A percentile compares a stretch with the other conserved stretches of the same genome.
Conservation (phyloP, 371 early-diverging fungal genomes). For the Mortierella sp. region DNA sequence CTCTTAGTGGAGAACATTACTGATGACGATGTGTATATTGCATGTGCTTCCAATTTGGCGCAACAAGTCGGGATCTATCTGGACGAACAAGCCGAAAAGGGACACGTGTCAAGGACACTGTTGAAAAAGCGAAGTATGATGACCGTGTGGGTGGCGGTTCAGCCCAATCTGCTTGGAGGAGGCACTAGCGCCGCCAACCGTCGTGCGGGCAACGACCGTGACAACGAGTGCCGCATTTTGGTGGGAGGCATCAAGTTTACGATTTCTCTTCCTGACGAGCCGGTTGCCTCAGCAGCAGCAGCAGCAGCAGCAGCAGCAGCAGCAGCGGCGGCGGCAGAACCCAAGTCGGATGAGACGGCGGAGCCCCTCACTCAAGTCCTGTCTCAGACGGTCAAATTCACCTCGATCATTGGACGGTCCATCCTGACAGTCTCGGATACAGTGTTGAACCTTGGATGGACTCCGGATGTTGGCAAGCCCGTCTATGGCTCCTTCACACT, state of each 20-base stretch:
- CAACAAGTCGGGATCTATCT: constrained; percentile 86
- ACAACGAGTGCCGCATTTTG: constrained; percentile 75
- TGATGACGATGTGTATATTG: constrained; percentile 70
- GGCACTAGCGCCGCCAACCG: constrained; percentile 31
- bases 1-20: constrained; percentile 78
- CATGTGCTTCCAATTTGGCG: constrained; percentile 81
- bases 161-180: constrained; percentile 72
- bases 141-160: constrained; percentile 84
- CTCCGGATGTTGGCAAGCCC: constrained; percentile 60
- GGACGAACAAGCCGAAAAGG: constrained; percentile 74
- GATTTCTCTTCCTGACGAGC: constrained; percentile 66
- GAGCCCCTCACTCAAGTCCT: constrained; percentile 55
- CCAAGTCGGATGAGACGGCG: constrained; percentile 7
- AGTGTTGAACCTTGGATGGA: constrained; percentile 67
- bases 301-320: too few species aligned
- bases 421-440: constrained; percentile 73
- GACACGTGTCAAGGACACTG: constrained; percentile 66
- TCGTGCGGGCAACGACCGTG: constrained; percentile 31
- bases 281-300: too few species aligned
- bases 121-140: constrained; percentile 63
- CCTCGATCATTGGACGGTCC: constrained; percentile 84
- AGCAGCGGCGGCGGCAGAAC: not conserved
- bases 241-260: constrained; percentile 88
- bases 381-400: constrained; percentile 84
- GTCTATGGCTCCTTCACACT: constrained; percentile 72